Base-by-base conservation (phyloP, 2,329 filamentous ascomycete genomes). In the Neopestalotiopsis sp. region DNA sequence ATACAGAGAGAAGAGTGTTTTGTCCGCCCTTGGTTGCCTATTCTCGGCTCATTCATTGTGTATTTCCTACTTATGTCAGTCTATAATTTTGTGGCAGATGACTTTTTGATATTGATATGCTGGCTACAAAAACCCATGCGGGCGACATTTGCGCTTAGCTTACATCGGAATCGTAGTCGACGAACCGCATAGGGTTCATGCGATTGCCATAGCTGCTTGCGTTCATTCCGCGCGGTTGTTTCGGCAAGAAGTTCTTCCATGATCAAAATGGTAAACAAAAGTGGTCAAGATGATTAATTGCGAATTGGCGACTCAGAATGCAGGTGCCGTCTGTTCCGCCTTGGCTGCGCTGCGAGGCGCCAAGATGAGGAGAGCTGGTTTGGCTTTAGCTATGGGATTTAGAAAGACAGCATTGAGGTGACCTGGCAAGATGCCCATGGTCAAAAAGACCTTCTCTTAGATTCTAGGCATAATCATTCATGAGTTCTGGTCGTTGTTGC, bases 201-300 rank as follows among this genome's bases (percentile, higher is more conserved):
- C 80, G 77, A 70, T 86, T 79, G 1, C 83, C 84, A 40, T 81
- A 75, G 71, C 84, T 85, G 32, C 79, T 79, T 7, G 87, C 75
- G 69, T 80, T 84, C 24, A 87, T 79, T 7, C 87, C 69, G 0
- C 82, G 75, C 0, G 79, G 74, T 6, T 68, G 69, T 12, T 72
- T 24, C 1, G 0, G 74, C 72, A 0, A 79, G 66, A 1, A 78
- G 61, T 69, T 78, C 81, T 0, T 71, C 68, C 60, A 81, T 74
- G 63, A 82, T 72, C 4, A 81, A 70, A 66, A 82, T 82, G 3
- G 81, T 81, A 20, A 83, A 78, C 0, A 83, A 72, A 83, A 83
- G 4, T 77, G 81, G 0, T 80, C 81, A 2, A 83, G 67, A 40
- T 83, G 80, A 45, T 82, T 82, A 0, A 75, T 78, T 5, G 72